A percentile compares a stretch with the other conserved stretches of the same genome.
phyloP scores from a whole-genome alignment of 257 asterid species.

The Penstemon eatonii region DNA sequence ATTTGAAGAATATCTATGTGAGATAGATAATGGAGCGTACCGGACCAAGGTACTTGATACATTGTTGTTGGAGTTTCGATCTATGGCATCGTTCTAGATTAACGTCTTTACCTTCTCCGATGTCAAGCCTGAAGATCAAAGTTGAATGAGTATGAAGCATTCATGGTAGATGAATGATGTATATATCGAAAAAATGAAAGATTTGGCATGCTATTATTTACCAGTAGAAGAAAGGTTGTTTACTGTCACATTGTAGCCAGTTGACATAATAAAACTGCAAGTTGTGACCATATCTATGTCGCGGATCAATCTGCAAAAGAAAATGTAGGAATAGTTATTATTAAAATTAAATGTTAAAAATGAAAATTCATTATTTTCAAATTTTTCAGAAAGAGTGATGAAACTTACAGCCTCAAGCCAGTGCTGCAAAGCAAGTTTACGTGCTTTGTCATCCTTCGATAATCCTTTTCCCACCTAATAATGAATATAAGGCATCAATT shows the following conservation, averaged over 20 bases:
- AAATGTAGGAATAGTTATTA: slow-evolving; percentile 1
- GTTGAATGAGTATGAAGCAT: no score
- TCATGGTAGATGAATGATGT: no score
- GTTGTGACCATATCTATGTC: slow-evolving; percentile 93
- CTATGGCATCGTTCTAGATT: slow-evolving; percentile 68
- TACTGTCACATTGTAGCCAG: slow-evolving; percentile 81
- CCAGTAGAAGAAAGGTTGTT: slow-evolving; percentile 91
- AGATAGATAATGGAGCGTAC: slow-evolving; percentile 40
- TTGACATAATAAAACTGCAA: slow-evolving; percentile 66
- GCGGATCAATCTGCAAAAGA: slow-evolving; percentile 64
- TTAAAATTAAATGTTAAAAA: background rate
- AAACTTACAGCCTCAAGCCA: slow-evolving; percentile 93
- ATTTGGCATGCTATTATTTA: slow-evolving; percentile 19
- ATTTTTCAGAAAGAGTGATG: slow-evolving; percentile 1
- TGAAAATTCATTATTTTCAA: background rate
- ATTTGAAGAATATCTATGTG: background rate
- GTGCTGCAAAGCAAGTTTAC: slow-evolving; percentile 85
- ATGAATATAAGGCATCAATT: background rate
- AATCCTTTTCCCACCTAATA: slow-evolving; percentile 79
- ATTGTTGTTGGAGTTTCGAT: slow-evolving; percentile 77
- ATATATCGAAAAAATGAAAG: background rate
- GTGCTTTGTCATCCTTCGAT: slow-evolving; percentile 73
- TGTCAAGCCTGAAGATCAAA: slow-evolving; percentile 58
- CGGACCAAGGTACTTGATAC: slow-evolving; percentile 89
- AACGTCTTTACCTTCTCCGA: slow-evolving; percentile 83